Evolutionary conservation across 345 rosid species (phyloP).

Genomic region (Boechera divaricarpa): DNA sequence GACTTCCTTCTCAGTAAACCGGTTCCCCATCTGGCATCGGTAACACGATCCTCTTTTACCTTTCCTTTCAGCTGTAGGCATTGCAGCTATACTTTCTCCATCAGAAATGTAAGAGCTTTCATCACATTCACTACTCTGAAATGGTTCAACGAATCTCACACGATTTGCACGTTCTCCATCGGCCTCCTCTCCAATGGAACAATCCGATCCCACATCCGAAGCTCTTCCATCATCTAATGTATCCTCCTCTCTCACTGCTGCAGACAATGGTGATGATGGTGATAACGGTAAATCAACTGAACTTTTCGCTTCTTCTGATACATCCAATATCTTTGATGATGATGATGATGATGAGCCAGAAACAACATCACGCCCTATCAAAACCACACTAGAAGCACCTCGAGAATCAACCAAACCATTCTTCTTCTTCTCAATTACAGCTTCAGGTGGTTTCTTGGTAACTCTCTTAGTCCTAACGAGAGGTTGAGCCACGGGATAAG

Average conservation of each 20-base stretch:
- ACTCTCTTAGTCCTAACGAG: constrained; percentile 45
- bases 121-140: constrained; percentile 40
- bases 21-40: constrained; percentile 67
- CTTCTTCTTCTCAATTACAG: constrained; percentile 21
- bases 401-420: constrained; percentile 19
- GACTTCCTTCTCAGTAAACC: constrained; percentile 70
- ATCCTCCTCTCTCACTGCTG: constrained; percentile 14
- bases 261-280: constrained; percentile 21
- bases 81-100: constrained; percentile 44
- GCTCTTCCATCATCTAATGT: constrained; percentile 17
- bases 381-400: constrained; percentile 36
- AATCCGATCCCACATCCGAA: constrained; percentile 43
- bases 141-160: constrained; percentile 68
- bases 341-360: constrained; percentile 43
- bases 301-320: constrained; percentile 35
- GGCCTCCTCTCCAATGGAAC: constrained; percentile 50
- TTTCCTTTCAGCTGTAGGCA: constrained; percentile 57
- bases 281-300: constrained; percentile 34
- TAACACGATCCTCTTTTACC: constrained; percentile 82
- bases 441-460: constrained; percentile 33
- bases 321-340: constrained; percentile 35
- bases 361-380: constrained; percentile 26
- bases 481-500: constrained; percentile 71
- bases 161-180: constrained; percentile 34
- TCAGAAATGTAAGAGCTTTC: constrained; percentile 52